Evolutionary conservation across 169 alveolate genomes (phyloP), one percentile per base, ranked within the genome.

Genomic region (Plasmodium vinckei): DNA sequence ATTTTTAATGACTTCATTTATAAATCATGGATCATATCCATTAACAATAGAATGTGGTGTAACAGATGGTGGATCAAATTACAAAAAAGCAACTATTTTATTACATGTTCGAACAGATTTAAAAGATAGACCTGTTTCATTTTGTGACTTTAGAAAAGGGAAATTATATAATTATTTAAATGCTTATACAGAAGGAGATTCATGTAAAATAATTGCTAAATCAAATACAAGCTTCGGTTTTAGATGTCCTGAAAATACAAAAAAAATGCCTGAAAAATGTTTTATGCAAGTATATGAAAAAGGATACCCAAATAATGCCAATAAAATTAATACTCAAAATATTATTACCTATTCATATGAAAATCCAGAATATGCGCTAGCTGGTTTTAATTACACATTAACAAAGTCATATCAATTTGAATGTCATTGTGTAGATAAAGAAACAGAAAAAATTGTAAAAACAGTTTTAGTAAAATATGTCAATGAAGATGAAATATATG

Each of bases 21-120:
- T 75, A 9, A 49, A 75, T 42, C 88, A 75, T 63, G 88, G 88
- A 1, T 73, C 88, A 5, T 68, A 63, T 27, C 88, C 88, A 9
- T 25, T 75, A 25, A 25, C 64, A 10, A 75, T 75, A 19, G 88
- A 75, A 49, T 75, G 88, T 44, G 15, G 7, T 27, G 47, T 75
- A 49, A 49, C 77, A 15, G 21, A 75, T 75, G 44, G 54, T n/a
- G 9, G 13, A 0, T 13, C 17, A 1, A 25, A 12, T 4, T 61
- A 13, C 17, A 73, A 63, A 27, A 49, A 61, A 54, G 88, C 51
- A 33, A 63, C 13, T 15, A 75, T 75, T 63, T 23, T 75, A 1
- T 23, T 75, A 0, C 68, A 75, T 19, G 23, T 75, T 25, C 25
- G 73, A 47, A 75, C 88, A 1, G 49, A 65, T 39, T 23, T 75